Evolutionary conservation across 257 asterid genomes (phyloP).

Genomic region (Solanum tarijense): DNA sequence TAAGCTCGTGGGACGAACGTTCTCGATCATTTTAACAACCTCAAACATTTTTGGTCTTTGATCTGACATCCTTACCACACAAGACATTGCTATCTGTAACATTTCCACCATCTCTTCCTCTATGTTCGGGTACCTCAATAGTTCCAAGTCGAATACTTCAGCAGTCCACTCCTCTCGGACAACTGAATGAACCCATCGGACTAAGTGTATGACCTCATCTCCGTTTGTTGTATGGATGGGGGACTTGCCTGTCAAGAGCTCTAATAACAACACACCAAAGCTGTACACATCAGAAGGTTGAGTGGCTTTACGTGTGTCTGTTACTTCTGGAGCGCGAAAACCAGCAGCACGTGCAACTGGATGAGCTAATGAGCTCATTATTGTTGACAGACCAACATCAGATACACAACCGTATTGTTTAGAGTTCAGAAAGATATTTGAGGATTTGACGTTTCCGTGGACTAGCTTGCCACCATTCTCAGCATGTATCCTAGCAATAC

Average conservation of each 20-base stretch:
- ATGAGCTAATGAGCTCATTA: slow-evolving; percentile 55
- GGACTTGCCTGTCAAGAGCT: slow-evolving; percentile 62
- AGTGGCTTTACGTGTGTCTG: slow-evolving; percentile 55
- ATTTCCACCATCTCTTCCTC: slow-evolving; percentile 79
- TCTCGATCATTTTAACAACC: slow-evolving; percentile 50
- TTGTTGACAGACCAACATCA: slow-evolving; percentile 55
- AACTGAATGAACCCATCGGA: slow-evolving; percentile 81
- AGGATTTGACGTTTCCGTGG: slow-evolving; percentile 71
- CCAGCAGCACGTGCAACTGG: slow-evolving; percentile 70
- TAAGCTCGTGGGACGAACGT: slow-evolving; percentile 14
- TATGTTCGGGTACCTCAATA: slow-evolving; percentile 52
- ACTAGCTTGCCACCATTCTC: slow-evolving; percentile 59
- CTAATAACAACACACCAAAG: slow-evolving; percentile 64
- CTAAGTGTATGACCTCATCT: slow-evolving; percentile 57
- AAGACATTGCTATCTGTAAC: slow-evolving; percentile 64
- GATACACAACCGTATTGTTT: slow-evolving; percentile 57
- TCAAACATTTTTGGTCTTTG: slow-evolving; percentile 65
- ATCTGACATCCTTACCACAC: slow-evolving; percentile 53
- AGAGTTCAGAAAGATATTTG: slow-evolving; percentile 61
- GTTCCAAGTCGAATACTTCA: slow-evolving; percentile 69
- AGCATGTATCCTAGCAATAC: slow-evolving; percentile 53
- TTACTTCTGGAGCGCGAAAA: slow-evolving; percentile 71
- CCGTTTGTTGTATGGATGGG: slow-evolving; percentile 56
- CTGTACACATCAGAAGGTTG: slow-evolving; percentile 73
- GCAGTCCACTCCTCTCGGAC: slow-evolving; percentile 91